These are phyloP conservation scores for Crithidia acanthocephali DNA, from an alignment of 208 protist species.

Conservation along the genomic window DNA sequence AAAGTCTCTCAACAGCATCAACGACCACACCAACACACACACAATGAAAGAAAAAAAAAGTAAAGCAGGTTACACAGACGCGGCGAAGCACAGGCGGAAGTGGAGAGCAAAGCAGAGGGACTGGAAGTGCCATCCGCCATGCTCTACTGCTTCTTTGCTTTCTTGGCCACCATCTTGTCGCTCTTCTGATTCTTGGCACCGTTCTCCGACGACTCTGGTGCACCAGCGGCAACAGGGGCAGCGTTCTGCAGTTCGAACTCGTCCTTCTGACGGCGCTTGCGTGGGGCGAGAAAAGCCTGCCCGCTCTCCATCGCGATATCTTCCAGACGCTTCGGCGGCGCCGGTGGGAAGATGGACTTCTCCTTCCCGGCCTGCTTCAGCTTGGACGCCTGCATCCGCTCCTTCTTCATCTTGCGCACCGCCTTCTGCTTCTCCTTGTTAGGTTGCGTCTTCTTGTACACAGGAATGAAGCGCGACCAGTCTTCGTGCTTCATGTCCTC, in stretches of 20 bases:
- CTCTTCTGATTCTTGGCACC: slow-evolving; percentile 1
- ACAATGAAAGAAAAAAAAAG: no score
- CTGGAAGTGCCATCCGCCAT: no score
- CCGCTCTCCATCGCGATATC: slow-evolving; percentile 94
- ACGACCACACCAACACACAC: no score
- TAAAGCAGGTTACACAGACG: no score
- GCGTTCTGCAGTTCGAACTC: slow-evolving; percentile 62
- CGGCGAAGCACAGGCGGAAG: no score
- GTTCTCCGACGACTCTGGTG: slow-evolving; percentile 4
- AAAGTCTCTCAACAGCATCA: no score
- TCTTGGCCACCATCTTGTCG: slow-evolving; percentile 4
- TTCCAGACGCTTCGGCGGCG: slow-evolving; percentile 86
- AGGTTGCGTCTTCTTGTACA: slow-evolving; percentile 93
- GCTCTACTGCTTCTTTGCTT: slow-evolving; percentile 16
- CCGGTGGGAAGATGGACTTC: slow-evolving; percentile 88
- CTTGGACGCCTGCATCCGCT: slow-evolving; percentile 61
- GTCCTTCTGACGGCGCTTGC: slow-evolving; percentile 55
- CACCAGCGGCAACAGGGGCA: not conserved
- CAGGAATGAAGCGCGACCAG: slow-evolving; percentile 99
- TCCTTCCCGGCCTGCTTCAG: slow-evolving; percentile 74
- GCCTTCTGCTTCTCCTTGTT: slow-evolving; percentile 93
- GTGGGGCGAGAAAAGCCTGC: slow-evolving; percentile 80
- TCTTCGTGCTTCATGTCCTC: slow-evolving; percentile 96
- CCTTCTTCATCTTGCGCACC: slow-evolving; percentile 89
- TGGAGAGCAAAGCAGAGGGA: no score